Evolutionary conservation across 805 yeast genomes (phyloP).

Genomic region (Myxozyma udenii): DNA sequence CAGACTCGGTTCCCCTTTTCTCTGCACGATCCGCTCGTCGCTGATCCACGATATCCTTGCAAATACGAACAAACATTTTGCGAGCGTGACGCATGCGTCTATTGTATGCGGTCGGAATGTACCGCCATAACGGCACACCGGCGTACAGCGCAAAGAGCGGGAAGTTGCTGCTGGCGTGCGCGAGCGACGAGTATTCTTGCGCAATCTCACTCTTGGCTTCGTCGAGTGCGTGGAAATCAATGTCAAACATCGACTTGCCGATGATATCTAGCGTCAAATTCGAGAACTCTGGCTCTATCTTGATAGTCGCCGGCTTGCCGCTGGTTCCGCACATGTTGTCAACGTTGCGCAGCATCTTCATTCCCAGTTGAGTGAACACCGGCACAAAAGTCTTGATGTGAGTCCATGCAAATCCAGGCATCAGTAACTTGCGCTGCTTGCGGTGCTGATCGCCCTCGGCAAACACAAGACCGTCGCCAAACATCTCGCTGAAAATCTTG

Average conservation of each 20-base stretch:
- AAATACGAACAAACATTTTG: not conserved
- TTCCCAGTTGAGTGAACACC: not conserved
- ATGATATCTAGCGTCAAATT: constrained; percentile 23
- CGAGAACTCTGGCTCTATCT: constrained; percentile 7
- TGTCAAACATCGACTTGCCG: constrained; percentile 18
- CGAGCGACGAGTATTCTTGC: constrained; percentile 7
- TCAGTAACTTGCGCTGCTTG: constrained; percentile 12
- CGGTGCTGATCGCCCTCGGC: constrained; percentile 23
- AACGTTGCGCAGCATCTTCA: not conserved
- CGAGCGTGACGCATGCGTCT: constrained; percentile 1
- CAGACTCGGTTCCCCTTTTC: too few relatives aligned
- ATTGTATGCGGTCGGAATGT: constrained; percentile 12
- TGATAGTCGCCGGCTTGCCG: constrained; percentile 4
- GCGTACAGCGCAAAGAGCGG: constrained; percentile 1
- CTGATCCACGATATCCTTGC: not conserved
- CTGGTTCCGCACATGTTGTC: not conserved
- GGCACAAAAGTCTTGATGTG: constrained; percentile 21
- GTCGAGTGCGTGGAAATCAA: constrained; percentile 15
- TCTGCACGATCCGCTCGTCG: too few relatives aligned
- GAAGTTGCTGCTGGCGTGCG: not conserved
- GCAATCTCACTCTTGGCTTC: constrained; percentile 14
- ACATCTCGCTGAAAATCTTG: constrained; percentile 4
- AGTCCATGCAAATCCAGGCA: constrained; percentile 19
- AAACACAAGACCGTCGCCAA: constrained; percentile 23
- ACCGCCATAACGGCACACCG: constrained; percentile 17